Base-by-base conservation (phyloP, 495 filamentous ascomycete genomes). In the Hypoxylon cercidicola region DNA sequence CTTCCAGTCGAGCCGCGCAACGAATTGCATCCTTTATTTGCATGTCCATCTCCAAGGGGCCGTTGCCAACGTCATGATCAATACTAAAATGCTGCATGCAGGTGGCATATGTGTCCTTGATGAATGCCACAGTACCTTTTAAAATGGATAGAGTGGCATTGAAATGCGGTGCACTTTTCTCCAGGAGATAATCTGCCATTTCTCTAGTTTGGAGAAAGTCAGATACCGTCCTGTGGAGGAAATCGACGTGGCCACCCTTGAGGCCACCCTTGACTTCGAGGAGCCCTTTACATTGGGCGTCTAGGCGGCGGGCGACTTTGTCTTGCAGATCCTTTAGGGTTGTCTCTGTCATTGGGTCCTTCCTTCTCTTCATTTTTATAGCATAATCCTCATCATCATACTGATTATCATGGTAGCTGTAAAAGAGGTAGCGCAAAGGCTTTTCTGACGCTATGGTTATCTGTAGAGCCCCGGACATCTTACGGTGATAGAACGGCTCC, bases 191-290 rank as follows among this genome's bases (percentile, higher is more conserved):
- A 1, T 16, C 23, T 13, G 13, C 28, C 40, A 66, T 69, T 18
- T 55, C 39, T 4, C 18, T 2, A 0, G 61, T 58, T 3, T 16
- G 23, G 9, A 72, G 35, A 20, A 59, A 72, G 34, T 72, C 69
- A 25, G 37, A 21, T 0, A 65, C 69, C 3, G 61, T 72, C 1
- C 65, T 49, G 28, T 72, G 69, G 3, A 72, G 39, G 40, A 69
- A 72, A 12, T 55, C 51, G 28, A 72, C 49, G 10, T 10, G 30
- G 10, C 10, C 10, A 2, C 30, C 15, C 5, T 23, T n/a, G 3
- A 1, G 2, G 11, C n/a, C n/a, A n/a, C n/a, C n/a, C n/a, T 45
- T 30, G 6, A 64, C 6, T n/a, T 66, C 61, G 2, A 72, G 40
- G 4, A 69, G 46, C 4, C 69, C 65, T 10, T 55, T 60, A 35